Evolutionary conservation across 257 asterid genomes (phyloP).

Genomic region (Nicotiana benthamiana): DNA sequence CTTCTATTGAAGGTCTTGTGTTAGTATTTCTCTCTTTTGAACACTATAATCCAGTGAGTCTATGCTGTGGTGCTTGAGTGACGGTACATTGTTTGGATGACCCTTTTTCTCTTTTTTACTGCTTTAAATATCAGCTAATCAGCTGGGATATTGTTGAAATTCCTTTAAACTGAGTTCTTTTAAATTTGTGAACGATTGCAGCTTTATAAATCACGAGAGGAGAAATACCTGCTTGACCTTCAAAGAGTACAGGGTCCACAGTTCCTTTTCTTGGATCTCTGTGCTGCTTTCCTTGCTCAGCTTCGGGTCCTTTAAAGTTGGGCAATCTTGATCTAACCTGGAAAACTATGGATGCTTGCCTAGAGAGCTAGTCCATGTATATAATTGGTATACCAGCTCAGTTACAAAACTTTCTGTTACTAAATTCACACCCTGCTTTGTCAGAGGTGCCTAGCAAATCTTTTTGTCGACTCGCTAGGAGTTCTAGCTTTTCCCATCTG

Average conservation of each 20-base stretch:
- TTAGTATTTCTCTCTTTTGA: too few relatives aligned
- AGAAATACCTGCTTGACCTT: constrained; percentile 78
- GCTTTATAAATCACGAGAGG: constrained; percentile 87
- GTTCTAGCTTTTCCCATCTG: constrained; percentile 11
- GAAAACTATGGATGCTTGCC: constrained; percentile 9
- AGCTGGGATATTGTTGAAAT: neutral
- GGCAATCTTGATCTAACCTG: neutral
- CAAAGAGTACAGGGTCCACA: constrained; percentile 89
- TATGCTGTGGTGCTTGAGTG: too few relatives aligned
- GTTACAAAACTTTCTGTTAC: constrained; percentile 9
- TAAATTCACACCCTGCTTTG: constrained; percentile 10
- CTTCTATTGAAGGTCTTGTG: too few relatives aligned
- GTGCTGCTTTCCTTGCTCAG: constrained; percentile 88
- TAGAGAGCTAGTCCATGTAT: constrained; percentile 33
- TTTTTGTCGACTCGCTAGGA: constrained; percentile 22
- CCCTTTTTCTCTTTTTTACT: too few relatives aligned
- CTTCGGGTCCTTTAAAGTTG: constrained; percentile 58
- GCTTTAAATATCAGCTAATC: neutral
- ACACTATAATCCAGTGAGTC: too few relatives aligned
- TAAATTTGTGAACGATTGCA: constrained; percentile 17
- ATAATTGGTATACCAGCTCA: constrained; percentile 22
- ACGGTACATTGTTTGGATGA: too few relatives aligned
- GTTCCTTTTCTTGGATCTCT: constrained; percentile 71
- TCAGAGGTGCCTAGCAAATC: constrained; percentile 24
- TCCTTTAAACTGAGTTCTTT: constrained; percentile 2